These are phyloP conservation scores for Ceratocystis eucalypticola DNA, from an alignment of 2,329 filamentous ascomycete genomes.

Conservation along the genomic window DNA sequence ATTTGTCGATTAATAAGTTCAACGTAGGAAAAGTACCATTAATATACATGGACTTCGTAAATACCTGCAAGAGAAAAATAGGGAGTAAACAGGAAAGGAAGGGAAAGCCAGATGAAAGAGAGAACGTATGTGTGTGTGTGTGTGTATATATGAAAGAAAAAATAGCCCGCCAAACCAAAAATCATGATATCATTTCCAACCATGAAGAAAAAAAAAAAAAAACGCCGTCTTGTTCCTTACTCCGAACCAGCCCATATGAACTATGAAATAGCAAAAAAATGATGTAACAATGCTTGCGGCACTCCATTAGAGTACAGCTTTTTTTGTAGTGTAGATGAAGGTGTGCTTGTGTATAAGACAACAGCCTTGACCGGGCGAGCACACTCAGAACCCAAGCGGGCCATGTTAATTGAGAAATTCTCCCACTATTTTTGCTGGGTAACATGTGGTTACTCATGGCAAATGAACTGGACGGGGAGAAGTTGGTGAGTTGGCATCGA, in stretches of 20 bases:
- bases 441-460: constrained; percentile 10
- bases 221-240: not conserved
- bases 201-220: not conserved
- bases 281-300: not conserved
- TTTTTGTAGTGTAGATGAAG: constrained; percentile 5
- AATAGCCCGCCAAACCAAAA: not conserved
- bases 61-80: not conserved
- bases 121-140: not conserved
- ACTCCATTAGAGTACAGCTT: not conserved
- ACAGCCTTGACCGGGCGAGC: not conserved
- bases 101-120: not conserved
- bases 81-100: not conserved
- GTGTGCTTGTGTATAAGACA: not conserved
- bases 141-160: not conserved
- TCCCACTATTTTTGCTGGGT: not conserved
- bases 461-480: not conserved
- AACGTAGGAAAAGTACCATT: not conserved
- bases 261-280: not conserved
- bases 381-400: not conserved
- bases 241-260: not conserved
- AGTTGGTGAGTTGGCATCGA: not conserved
- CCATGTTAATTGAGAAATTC: not conserved
- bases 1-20: not conserved
- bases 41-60: not conserved
- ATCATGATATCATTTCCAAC: not conserved